Evolutionary conservation across 495 filamentous ascomycete genomes (phyloP).

Genomic region (Paragyromitra xinjiangensis): DNA sequence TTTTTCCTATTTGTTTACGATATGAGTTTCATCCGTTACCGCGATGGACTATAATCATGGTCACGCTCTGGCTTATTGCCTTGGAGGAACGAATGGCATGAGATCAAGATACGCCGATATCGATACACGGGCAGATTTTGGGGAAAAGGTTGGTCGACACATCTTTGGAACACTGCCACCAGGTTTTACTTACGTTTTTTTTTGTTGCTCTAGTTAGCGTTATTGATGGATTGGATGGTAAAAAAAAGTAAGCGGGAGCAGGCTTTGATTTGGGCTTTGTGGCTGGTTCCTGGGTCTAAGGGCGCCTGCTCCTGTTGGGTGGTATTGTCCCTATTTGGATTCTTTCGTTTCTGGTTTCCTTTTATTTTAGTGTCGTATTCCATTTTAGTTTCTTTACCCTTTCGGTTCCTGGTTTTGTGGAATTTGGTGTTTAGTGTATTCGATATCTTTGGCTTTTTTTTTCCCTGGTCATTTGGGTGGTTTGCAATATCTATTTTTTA

Average conservation of each 20-base stretch:
- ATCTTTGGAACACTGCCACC: background rate
- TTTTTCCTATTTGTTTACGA: background rate
- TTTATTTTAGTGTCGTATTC: background rate
- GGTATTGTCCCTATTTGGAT: background rate
- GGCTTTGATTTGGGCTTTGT: constrained; percentile 11
- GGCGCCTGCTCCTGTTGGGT: constrained; percentile 24
- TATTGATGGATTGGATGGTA: background rate
- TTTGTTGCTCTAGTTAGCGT: background rate
- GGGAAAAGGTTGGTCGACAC: constrained; percentile 19
- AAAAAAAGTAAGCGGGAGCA: background rate
- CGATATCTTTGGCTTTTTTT: constrained; percentile 2
- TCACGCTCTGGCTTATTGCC: constrained; percentile 4
- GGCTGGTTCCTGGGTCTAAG: constrained; percentile 20
- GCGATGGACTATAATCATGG: constrained; percentile 17
- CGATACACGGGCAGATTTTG: background rate
- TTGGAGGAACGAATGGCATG: background rate
- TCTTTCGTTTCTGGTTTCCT: constrained; percentile 2
- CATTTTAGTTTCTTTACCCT: constrained; percentile 2
- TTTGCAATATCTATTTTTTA: constrained; percentile 25
- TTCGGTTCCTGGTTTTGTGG: constrained; percentile 10
- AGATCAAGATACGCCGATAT: constrained; percentile 9
- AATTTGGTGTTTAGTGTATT: constrained; percentile 37
- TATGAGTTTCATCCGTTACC: background rate
- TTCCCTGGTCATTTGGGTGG: constrained; percentile 13
- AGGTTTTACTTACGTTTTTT: constrained; percentile 15